Evolutionary conservation across 495 filamentous ascomycete species (phyloP), one percentile per base, ranked within the genome.

Genomic region (Bryoglossum gracile): DNA sequence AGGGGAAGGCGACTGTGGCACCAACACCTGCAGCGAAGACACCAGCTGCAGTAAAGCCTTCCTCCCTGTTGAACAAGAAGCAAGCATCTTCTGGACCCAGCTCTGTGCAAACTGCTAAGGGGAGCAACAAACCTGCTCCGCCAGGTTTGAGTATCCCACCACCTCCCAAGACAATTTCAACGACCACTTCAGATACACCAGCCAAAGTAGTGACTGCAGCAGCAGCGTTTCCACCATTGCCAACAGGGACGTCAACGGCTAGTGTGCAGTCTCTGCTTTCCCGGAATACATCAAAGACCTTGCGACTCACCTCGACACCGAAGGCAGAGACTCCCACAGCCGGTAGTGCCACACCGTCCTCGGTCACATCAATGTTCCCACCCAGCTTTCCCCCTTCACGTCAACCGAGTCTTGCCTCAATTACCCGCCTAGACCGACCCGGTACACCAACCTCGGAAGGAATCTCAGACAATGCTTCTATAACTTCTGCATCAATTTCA

Each of bases 401-500:
- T 11, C 71, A 79, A 51, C 69, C 80, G 8, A 85, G 82, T 50
- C 50, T 83, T 5, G 55, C 65, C 4, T 79, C 81, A 0, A 30
- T 43, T 2, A 33, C 54, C 13, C 48, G 45, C 43, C 59, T 76
- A 24, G 77, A 86, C 50, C 70, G 79, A 21, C 85, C 89, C n/a
- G 82, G 80, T 34, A 92, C 89, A 0, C 87, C 89, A 3, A 80
- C 65, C 5, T 85, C 83, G 51, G 89, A 94, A 53, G 61, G 78
- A 3, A 75, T 85, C 18, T 90, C 84, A 1, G 89, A 95, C 51
- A 87, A 72, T 49, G 84, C 86, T 19, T 81, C 79, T 4, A 74
- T 86, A 32, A 80, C 86, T 2, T 91, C 89, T 8, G 77, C 82
- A 1, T 88, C 88, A 3, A 71, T 84, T 14, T 95, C 90, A n/a